A percentile compares a stretch with the other conserved stretches of the same genome.
phyloP scores from a whole-genome alignment of 306 rosid species.

The Cucumis hystrix region DNA sequence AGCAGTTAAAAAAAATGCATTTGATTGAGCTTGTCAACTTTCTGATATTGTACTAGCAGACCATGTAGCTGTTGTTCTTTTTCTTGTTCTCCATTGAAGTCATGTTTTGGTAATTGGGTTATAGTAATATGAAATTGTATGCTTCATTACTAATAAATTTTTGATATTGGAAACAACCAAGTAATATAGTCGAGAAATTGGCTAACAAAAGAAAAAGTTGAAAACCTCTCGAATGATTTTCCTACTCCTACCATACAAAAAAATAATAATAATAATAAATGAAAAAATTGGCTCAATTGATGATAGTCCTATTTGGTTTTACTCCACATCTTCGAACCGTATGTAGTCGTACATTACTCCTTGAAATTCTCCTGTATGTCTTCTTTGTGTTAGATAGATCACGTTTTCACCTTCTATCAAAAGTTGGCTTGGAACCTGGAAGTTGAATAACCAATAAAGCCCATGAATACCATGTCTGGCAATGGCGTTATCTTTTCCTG shows the following conservation, averaged over 20 bases:
- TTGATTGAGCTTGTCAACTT: neutral
- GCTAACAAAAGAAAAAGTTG: neutral
- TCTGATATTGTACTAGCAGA: neutral
- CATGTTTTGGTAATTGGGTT: neutral
- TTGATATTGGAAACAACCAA: neutral
- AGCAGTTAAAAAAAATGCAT: neutral
- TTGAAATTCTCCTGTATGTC: neutral
- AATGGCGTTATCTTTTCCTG: neutral
- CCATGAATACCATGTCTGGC: constrained; percentile 5
- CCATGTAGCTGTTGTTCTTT: neutral
- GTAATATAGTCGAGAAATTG: neutral
- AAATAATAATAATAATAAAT: neutral
- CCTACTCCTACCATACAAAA: neutral
- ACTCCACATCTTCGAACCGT: neutral
- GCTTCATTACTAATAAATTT: neutral
- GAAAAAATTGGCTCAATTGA: neutral
- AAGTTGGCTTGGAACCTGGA: neutral
- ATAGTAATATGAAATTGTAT: neutral
- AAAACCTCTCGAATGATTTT: neutral
- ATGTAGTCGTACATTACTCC: neutral
- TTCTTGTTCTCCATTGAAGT: neutral
- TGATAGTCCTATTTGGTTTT: neutral
- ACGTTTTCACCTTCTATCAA: neutral
- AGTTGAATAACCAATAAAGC: neutral
- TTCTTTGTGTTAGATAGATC: neutral